Base-by-base conservation (phyloP, 768 basidiomycete species). In the Cystofilobasidium bisporidii region DNA sequence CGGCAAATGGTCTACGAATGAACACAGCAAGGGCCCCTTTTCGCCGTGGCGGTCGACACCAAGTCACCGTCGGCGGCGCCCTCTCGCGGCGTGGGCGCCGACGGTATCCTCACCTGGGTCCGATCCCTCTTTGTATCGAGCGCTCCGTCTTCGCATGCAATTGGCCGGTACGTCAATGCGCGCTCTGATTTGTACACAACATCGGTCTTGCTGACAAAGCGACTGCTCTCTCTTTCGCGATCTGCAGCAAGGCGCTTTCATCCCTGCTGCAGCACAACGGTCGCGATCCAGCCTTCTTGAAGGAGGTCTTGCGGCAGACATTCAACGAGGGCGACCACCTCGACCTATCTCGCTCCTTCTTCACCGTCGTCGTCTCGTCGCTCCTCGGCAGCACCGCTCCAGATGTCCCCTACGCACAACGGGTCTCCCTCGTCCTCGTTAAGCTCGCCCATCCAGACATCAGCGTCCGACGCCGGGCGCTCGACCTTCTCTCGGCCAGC, bases 361-460 rank as follows among this genome's bases (percentile, higher is more conserved):
- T 93, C 72, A 86, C 89, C 73, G 85, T 87, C 36, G 79, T 93
- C 5, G 82, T 84, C 2, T 87, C 89, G 41, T 82, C 87, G 24
- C 79, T 91, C 28, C 82, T 83, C 74, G 81, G 80, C 26, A 73
- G 73, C 17, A 22, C 26, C 8, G 62, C 74, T 32, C 87, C 85
- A 73, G 80, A 81, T 58, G 89, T 87, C 75, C 82, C 82, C 5
- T 88, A 91, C 73, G 80, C 85, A 30, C 90, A 94, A 73, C 79
- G 84, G 18, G 81, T 83, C 28, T 90, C 86, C 72, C 80, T 94
- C 18, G 88, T 87, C 2, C 78, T 96, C 24, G 86, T 88, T 24
- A 96, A 96, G 77, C 82, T 97, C 14, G 86, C 88, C 38, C 87
- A 93, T 75, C 82, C 84, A 3, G 80, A 83, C 28, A 70, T 81